Evolutionary conservation across 257 asterid species (phyloP), one percentile per base, ranked within the genome.

Genomic region (Solanum sitiens): DNA sequence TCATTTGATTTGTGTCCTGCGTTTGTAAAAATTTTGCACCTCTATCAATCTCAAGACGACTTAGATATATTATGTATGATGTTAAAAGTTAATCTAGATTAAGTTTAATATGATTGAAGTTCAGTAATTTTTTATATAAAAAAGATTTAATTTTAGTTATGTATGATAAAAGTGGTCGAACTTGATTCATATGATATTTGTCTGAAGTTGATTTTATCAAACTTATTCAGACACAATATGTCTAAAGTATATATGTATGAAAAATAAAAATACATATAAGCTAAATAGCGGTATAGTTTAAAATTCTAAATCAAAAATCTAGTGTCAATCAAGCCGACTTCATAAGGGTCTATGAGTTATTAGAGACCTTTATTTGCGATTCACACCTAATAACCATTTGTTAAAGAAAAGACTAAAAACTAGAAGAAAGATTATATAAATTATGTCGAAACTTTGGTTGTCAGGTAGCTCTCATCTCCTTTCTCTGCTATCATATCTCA

Each of bases 271-370:
- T 0, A 44, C 0, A 44, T 47, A 50, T 8, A 59, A 59, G 11
- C 4, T 8, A 59, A 7, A 59, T 20, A 2, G 0, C 5, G 67
- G 20, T 59, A 3, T 2, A 18, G 0, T 70, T 7, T 70, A 13
- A 70, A 30, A 3, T 14, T 70, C 30, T 4, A 30, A 70, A 7
- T 14, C 2, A 2, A 6, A 53, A 21, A 1, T 53, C 3, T 53
- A 9, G 6, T 53, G 2, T 53, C n/a, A 53, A 53, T 0, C 21
- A 45, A 45, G 2, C 2, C 12, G 4, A 4, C 1, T 45, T 2
- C 1, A 0, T 53, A 53, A 8, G 3, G 4, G 2, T 2, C 2
- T 6, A 2, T 53, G 10, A 4, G 4, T 23, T 53, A 6, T 53
- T 18, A 53, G 11, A 53, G 2, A 53, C 4, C 18, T 18, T 53